Evolutionary conservation across 768 basidiomycete species (phyloP).

Genomic region (Astraeus odoratus): DNA sequence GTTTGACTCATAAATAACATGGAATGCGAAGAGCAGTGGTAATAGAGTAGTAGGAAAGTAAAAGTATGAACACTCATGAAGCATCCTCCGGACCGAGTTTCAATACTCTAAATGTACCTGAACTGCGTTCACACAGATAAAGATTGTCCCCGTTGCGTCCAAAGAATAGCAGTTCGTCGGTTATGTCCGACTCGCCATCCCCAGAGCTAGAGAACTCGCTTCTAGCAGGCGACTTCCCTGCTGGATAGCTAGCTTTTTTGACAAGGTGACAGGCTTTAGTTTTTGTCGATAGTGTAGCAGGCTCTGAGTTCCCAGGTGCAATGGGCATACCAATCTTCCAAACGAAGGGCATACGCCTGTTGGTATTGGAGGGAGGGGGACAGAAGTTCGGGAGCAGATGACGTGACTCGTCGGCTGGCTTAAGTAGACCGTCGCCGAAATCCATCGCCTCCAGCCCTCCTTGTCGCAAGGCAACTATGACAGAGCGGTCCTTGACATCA

Average conservation of each 20-base stretch:
- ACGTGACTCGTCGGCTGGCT: slow-evolving; percentile 76
- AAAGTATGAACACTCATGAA: background rate
- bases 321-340: slow-evolving; percentile 81
- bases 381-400: slow-evolving; percentile 64
- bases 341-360: slow-evolving; percentile 66
- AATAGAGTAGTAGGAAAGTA: background rate
- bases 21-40: slow-evolving; percentile 1
- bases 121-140: slow-evolving; percentile 75
- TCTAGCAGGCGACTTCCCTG: slow-evolving; percentile 42
- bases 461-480: slow-evolving; percentile 81
- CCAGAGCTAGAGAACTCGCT: slow-evolving; percentile 41
- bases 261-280: slow-evolving; percentile 34
- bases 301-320: slow-evolving; percentile 31
- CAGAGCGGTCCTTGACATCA: slow-evolving; percentile 65
- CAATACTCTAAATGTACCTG: slow-evolving; percentile 69
- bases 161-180: slow-evolving; percentile 73
- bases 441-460: slow-evolving; percentile 81
- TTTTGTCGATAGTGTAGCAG: slow-evolving; percentile 36
- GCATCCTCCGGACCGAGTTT: slow-evolving; percentile 44
- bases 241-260: slow-evolving; percentile 44
- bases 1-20: slow-evolving; percentile 17
- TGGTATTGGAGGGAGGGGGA: slow-evolving; percentile 52
- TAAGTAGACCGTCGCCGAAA: slow-evolving; percentile 69
- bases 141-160: slow-evolving; percentile 72
- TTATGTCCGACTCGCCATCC: slow-evolving; percentile 47